phyloP scores from a whole-genome alignment of 176 grass and related monocot species.

The Olyra latifolia region DNA sequence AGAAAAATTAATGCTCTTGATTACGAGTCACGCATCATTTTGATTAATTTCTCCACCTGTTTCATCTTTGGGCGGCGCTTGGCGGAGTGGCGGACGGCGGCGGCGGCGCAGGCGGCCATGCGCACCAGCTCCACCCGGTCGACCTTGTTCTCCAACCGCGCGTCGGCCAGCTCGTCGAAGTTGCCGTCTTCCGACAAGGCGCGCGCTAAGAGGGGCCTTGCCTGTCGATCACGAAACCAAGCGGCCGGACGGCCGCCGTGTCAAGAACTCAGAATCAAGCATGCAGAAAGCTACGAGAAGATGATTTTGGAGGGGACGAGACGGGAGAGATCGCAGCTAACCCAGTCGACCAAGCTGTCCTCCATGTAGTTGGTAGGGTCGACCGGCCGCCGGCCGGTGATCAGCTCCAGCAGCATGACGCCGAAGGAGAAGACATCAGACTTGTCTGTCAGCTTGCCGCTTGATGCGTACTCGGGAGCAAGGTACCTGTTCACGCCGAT shows the following conservation, averaged over 20 bases:
- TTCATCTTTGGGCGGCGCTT: conserved; percentile 92
- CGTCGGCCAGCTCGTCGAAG: conserved; percentile 69
- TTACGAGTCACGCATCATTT: background rate
- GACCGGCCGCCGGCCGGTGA: conserved; percentile 75
- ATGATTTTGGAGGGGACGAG: background rate
- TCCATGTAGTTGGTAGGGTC: conserved; percentile 66
- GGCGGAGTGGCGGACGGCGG: conserved; percentile 85
- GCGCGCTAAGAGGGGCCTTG: conserved; percentile 61
- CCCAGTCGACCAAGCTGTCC: conserved; percentile 95
- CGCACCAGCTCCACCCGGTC: conserved; percentile 66
- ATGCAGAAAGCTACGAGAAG: background rate
- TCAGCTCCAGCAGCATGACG: conserved; percentile 94
- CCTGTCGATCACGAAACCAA: conserved; percentile 34
- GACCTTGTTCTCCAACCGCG: conserved; percentile 58
- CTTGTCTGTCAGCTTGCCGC: conserved; percentile 91
- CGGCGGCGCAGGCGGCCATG: conserved; percentile 74
- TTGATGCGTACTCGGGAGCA: conserved; percentile 94
- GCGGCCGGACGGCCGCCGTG: background rate
- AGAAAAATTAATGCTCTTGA: background rate
- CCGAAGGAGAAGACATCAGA: conserved; percentile 98
- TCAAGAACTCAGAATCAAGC: background rate
- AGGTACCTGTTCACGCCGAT: conserved; percentile 51
- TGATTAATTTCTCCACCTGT: conserved; percentile 53
- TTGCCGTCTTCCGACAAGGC: conserved; percentile 41
- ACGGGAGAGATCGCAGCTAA: conserved; percentile 26